These are phyloP conservation scores for Boletus vermiculosoides DNA, from an alignment of 768 basidiomycete genomes.

Conservation along the genomic window DNA sequence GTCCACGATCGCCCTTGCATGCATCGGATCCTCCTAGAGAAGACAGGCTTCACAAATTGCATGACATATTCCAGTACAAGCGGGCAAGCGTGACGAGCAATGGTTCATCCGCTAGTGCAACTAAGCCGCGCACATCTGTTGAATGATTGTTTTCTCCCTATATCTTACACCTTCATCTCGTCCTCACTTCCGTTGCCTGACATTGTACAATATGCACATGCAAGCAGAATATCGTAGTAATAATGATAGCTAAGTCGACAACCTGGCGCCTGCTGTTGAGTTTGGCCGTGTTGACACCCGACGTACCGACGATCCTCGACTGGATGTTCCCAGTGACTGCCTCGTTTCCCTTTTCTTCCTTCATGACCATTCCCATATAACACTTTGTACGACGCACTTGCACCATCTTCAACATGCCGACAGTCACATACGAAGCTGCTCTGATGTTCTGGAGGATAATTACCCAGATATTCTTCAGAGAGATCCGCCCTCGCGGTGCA, in stretches of 20 bases:
- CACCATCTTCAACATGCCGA: constrained; percentile 20
- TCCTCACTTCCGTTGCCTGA: constrained; percentile 17
- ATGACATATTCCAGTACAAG: constrained; percentile 78
- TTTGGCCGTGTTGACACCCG: constrained; percentile 31
- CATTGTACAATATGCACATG: constrained; percentile 33
- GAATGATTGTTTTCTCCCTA: constrained; percentile 19
- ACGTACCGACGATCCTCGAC: neutral
- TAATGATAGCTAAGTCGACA: constrained; percentile 12
- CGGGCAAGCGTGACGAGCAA: constrained; percentile 61
- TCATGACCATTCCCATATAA: constrained; percentile 11
- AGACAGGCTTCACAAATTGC: constrained; percentile 70
- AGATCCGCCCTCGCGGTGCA: constrained; percentile 89
- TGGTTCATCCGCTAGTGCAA: constrained; percentile 34
- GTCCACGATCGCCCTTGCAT: constrained; percentile 37
- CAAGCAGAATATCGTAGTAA: constrained; percentile 24
- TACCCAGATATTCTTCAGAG: constrained; percentile 94
- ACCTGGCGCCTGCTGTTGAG: neutral
- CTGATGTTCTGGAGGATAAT: constrained; percentile 84
- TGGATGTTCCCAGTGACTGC: neutral
- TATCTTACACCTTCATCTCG: constrained; percentile 21
- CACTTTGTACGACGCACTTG: constrained; percentile 5
- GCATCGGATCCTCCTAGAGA: constrained; percentile 42
- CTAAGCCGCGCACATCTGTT: constrained; percentile 13
- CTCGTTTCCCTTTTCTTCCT: constrained; percentile 1
- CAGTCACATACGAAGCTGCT: constrained; percentile 61